Evolutionary conservation across 2,329 filamentous ascomycete species (phyloP).

Genomic region (Colletotrichum cordylinicola): DNA sequence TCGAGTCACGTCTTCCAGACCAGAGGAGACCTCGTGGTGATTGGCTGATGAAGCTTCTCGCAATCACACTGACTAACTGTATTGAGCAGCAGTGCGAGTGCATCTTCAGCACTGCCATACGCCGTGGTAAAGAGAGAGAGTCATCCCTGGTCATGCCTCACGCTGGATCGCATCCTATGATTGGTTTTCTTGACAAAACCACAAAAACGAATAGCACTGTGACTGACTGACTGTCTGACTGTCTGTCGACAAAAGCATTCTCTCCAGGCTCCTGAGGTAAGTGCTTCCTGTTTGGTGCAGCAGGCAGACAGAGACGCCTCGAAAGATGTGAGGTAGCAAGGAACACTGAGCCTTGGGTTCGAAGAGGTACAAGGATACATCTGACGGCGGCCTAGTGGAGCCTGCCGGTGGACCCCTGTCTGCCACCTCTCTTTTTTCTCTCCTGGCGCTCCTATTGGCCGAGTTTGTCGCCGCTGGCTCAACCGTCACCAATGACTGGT

Average conservation of each 20-base stretch:
- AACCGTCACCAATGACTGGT: neutral
- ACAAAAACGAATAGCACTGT: neutral
- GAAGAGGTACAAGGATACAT: neutral
- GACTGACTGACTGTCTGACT: neutral
- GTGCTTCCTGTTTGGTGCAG: neutral
- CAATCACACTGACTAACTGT: slow-evolving; percentile 13
- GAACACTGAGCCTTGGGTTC: neutral
- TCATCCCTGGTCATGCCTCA: slow-evolving; percentile 8
- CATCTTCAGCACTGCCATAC: neutral
- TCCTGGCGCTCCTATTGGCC: slow-evolving; percentile 10
- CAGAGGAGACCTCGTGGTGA: neutral
- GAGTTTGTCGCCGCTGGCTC: neutral
- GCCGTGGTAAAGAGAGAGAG: neutral
- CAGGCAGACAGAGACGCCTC: neutral
- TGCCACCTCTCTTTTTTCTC: neutral
- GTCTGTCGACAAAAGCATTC: neutral
- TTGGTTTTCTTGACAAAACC: neutral
- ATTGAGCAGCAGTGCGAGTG: neutral
- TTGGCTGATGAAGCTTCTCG: neutral
- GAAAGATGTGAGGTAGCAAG: neutral
- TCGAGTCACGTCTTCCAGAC: slow-evolving; percentile 10
- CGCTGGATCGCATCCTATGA: neutral
- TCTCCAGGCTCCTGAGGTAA: neutral
- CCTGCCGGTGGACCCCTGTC: neutral
- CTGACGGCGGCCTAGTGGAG: neutral